Evolutionary conservation across 441 rosid genomes (phyloP).

Genomic region (Brassica hybrid): DNA sequence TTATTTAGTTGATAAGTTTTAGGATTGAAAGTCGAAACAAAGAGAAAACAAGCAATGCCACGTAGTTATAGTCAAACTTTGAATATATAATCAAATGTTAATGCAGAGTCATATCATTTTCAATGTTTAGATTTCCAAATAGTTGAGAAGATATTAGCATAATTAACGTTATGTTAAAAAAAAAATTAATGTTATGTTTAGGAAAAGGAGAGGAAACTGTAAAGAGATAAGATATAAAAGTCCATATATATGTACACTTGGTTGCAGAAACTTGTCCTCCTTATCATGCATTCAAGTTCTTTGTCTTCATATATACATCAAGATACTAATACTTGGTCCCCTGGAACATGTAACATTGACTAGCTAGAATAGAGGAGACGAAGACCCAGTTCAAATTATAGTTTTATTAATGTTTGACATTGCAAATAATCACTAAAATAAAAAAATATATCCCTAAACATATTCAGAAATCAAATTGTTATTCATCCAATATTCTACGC

Average conservation of each 20-base stretch:
- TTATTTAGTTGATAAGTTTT: conserved; percentile 20
- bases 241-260: neutral
- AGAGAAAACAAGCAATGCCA: conserved; percentile 28
- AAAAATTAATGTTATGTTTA: neutral
- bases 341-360: conserved; percentile 34
- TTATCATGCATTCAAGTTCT: neutral
- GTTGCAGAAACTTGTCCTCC: neutral
- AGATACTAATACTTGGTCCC: conserved; percentile 13
- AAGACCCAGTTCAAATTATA: conserved; percentile 37
- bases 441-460: conserved; percentile 14
- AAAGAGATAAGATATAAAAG: conserved; percentile 1
- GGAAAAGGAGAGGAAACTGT: neutral
- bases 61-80: conserved; percentile 21
- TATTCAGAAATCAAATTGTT: conserved; percentile 20
- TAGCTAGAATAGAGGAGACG: conserved; percentile 18
- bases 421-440: conserved; percentile 13
- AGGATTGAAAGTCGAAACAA: conserved; percentile 14
- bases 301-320: conserved; percentile 15
- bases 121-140: conserved; percentile 1
- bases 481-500: neutral
- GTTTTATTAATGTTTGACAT: conserved; percentile 29
- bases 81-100: neutral
- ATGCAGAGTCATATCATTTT: conserved; percentile 13
- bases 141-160: neutral
- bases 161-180: too few relatives aligned